Evolutionary conservation across 1,139 yeast genomes (phyloP).

Genomic region (Lizanozyma gosingica): DNA sequence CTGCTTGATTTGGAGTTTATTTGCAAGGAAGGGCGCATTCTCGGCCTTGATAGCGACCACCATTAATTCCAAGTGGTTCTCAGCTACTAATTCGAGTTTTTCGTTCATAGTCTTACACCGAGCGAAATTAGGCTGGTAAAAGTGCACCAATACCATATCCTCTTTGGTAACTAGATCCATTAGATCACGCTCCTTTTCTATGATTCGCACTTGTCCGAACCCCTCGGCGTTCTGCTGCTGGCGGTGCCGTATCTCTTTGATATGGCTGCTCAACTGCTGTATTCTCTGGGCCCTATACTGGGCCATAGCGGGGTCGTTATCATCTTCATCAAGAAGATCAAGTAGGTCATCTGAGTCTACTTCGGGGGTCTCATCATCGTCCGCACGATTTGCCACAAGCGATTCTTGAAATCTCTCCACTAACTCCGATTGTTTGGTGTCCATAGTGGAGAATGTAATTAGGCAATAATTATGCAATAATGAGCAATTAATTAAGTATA

Average conservation of each 20-base stretch:
- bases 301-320: constrained; percentile 17
- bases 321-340: constrained; percentile 27
- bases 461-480: no score
- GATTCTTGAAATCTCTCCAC: constrained; percentile 36
- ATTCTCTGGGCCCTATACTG: constrained; percentile 42
- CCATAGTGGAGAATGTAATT: no score
- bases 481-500: no score
- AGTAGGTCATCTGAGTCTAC: constrained; percentile 23
- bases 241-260: constrained; percentile 28
- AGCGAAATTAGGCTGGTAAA: constrained; percentile 51
- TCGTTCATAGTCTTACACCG: constrained; percentile 55
- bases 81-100: constrained; percentile 39
- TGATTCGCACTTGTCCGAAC: constrained; percentile 31
- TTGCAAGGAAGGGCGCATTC: constrained; percentile 62
- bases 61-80: constrained; percentile 46
- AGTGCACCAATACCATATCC: constrained; percentile 48
- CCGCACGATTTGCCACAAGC: constrained; percentile 15
- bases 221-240: constrained; percentile 19
- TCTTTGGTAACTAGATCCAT: constrained; percentile 41
- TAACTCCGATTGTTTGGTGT: constrained; percentile 21
- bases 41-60: constrained; percentile 54
- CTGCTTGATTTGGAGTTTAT: constrained; percentile 52
- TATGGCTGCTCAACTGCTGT: constrained; percentile 37
- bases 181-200: constrained; percentile 45
- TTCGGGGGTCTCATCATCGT: constrained; percentile 25